Percentiles rank a stretch among this genome's conserved stretches.
Evolutionary conservation across 1,284 basidiomycete genomes (phyloP).

Genomic region (Heterobasidion parviporum): DNA sequence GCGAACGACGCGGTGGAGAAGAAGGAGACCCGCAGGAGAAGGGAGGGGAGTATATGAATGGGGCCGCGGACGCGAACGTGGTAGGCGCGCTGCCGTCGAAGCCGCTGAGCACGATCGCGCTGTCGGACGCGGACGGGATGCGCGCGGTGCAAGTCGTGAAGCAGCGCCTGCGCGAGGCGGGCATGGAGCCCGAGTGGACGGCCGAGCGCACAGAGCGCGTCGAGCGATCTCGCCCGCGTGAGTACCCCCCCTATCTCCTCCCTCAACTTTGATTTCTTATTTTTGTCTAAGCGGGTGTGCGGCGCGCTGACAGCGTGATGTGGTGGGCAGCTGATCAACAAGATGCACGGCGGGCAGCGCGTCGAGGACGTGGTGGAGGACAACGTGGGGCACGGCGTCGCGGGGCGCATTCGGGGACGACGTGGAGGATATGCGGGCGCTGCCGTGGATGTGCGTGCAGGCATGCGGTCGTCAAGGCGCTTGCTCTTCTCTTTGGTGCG

Average conservation of each 20-base stretch:
- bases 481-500: constrained; percentile 69
- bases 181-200: no score
- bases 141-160: constrained; percentile 79
- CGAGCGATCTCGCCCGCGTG: constrained; percentile 75
- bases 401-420: constrained; percentile 95
- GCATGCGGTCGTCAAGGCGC: constrained; percentile 76
- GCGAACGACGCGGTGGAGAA: no score
- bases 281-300: no score
- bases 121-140: constrained; percentile 80
- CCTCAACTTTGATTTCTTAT: background rate
- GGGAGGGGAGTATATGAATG: no score
- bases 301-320: background rate
- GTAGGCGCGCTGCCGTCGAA: constrained; percentile 84
- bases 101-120: constrained; percentile 66
- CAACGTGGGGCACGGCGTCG: constrained; percentile 81
- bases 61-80: constrained; percentile 38
- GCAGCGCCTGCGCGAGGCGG: constrained; percentile 73
- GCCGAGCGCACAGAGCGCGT: no score
- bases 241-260: constrained; percentile 17
- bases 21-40: no score
- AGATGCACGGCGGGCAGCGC: constrained; percentile 67
- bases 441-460: constrained; percentile 84
- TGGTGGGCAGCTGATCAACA: constrained; percentile 64
- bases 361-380: constrained; percentile 85
- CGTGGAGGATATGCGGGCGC: constrained; percentile 71